Conservation (phyloP, 257 asterid species). For the Paraleonurus japonicus region DNA sequence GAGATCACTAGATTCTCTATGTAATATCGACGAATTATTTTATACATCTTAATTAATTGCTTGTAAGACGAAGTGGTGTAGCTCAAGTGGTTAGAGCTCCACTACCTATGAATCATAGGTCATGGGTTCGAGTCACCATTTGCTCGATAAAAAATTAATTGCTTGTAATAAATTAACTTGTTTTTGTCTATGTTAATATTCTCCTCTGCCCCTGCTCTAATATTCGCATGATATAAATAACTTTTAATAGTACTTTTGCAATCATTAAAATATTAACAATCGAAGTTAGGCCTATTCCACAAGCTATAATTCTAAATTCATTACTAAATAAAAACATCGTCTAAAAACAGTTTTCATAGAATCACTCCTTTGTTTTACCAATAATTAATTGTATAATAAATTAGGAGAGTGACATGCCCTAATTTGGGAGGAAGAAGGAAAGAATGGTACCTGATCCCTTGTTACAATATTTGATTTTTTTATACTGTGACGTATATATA, state of each 20-base stretch:
- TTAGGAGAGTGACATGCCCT: conserved; percentile 1
- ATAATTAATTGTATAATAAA: not conserved
- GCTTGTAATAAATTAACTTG: not conserved
- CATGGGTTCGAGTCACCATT: too few species aligned
- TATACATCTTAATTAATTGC: not conserved
- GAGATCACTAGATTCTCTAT: conserved; percentile 1
- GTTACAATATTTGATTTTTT: not conserved
- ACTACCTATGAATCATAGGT: too few species aligned
- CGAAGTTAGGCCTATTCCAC: conserved; percentile 30
- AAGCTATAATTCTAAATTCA: conserved; percentile 3
- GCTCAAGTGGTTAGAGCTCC: too few species aligned
- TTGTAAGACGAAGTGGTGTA: too few species aligned
- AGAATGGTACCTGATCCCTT: not conserved
- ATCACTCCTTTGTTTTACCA: conserved; percentile 18
- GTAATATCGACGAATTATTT: not conserved
- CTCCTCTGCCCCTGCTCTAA: conserved; percentile 27
- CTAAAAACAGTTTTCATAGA: not conserved
- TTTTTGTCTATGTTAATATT: not conserved
- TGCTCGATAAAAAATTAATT: too few species aligned
- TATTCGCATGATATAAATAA: conserved; percentile 29
- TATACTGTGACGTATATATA: not conserved
- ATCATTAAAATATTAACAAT: conserved; percentile 1
- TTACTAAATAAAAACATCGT: conserved; percentile 18
- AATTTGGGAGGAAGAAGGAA: conserved; percentile 15
- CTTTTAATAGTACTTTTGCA: conserved; percentile 1